phyloP scores from a whole-genome alignment of 2,329 filamentous ascomycete species.

The Diaporthe humulicola region DNA sequence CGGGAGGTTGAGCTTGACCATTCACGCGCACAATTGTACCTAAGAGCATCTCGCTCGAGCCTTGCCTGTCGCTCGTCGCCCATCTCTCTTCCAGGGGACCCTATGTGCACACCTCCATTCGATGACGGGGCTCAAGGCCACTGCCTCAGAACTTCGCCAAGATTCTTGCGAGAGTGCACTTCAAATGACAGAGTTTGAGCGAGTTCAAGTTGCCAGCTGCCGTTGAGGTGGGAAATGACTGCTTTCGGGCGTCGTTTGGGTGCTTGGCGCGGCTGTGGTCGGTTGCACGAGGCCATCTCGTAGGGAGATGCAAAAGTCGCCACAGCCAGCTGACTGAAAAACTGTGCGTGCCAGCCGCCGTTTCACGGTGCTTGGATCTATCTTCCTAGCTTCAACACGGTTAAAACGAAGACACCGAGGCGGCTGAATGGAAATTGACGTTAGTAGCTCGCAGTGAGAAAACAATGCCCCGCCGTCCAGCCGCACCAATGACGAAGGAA shows the following conservation, averaged over 20 bases:
- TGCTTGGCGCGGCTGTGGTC: too few species aligned
- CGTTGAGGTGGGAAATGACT: not conserved
- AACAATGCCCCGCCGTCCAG: not conserved
- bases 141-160: not conserved
- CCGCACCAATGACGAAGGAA: conserved; percentile 19
- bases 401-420: conserved; percentile 16
- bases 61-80: too few species aligned
- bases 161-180: not conserved
- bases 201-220: too few species aligned
- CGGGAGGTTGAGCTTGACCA: too few species aligned
- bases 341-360: not conserved
- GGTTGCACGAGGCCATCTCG: too few species aligned
- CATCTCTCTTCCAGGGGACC: not conserved
- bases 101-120: not conserved
- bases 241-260: not conserved
- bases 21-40: too few species aligned
- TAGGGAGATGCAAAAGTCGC: not conserved
- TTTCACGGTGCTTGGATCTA: not conserved
- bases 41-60: not conserved
- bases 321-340: not conserved
- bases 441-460: not conserved
- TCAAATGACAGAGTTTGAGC: not conserved
- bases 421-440: conserved; percentile 3
- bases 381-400: not conserved
- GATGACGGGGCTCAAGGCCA: not conserved